These are phyloP conservation scores for Nemania sp. DNA, from an alignment of 2,329 filamentous ascomycete species.

Conservation along the genomic window DNA sequence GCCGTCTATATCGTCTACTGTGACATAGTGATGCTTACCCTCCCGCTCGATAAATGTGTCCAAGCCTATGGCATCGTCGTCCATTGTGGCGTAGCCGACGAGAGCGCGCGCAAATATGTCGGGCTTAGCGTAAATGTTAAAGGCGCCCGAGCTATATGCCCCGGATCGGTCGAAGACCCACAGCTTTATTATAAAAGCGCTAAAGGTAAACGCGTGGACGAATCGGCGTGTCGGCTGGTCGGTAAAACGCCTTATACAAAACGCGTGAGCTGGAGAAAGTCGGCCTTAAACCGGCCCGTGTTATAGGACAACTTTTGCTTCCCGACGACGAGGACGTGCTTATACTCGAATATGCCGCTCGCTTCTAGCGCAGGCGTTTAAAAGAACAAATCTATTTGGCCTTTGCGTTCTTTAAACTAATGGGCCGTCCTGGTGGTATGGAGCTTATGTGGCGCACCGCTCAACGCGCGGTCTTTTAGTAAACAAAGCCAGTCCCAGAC, in stretches of 20 bases:
- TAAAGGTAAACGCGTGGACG: conserved; percentile 16
- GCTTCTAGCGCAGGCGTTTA: not conserved
- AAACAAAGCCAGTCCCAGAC: conserved; percentile 13
- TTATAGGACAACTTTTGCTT: conserved; percentile 11
- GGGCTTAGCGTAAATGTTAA: conserved; percentile 8
- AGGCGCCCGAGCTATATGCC: conserved; percentile 5
- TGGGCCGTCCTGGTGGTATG: not conserved
- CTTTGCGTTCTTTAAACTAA: conserved; percentile 18
- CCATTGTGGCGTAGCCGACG: conserved; percentile 14
- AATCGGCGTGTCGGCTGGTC: conserved; percentile 22
- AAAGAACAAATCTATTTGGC: conserved; percentile 16
- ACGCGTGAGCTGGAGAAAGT: conserved; percentile 13
- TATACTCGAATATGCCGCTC: conserved; percentile 6
- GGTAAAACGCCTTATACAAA: conserved; percentile 8
- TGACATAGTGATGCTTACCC: not conserved
- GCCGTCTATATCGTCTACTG: not conserved
- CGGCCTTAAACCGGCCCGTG: conserved; percentile 3
- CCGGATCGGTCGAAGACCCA: conserved; percentile 19
- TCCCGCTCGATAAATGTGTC: conserved; percentile 10
- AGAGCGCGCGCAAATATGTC: conserved; percentile 17
- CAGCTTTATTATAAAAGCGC: conserved; percentile 11
- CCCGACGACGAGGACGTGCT: conserved; percentile 14
- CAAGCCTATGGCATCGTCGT: not conserved
- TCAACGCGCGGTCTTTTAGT: conserved; percentile 3
- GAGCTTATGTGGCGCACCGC: conserved; percentile 4